Base-by-base conservation (phyloP, 495 filamentous ascomycete species). In the Podospora didyma region DNA sequence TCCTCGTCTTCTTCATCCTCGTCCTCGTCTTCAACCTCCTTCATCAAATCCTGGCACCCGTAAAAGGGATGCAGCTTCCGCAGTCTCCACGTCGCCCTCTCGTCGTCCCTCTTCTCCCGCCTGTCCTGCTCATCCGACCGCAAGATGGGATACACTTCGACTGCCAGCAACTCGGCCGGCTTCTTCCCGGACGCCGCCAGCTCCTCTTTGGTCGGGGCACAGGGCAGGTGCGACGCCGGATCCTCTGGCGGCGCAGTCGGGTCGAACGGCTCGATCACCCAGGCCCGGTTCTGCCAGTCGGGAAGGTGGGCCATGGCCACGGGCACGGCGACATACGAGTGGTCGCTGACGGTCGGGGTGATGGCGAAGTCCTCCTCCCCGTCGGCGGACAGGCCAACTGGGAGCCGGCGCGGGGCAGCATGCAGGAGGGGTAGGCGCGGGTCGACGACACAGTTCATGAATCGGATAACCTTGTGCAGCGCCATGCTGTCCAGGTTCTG, bases 201-300 rank as follows among this genome's bases (percentile, higher is more conserved):
- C 44, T 47, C 14, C 28, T 42, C 16, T 16, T 21, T n/a, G 2
- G 14, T 51, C 16, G 14, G 45, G 11, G 24, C 4, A 16, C 17
- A 19, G 41, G 53, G 52, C 0, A 59, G 45, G 14, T 42, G 42
- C n/a, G 28, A 20, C 0, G 24, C 42, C 0, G 51, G 16, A 2
- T 49, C 20, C 28, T 62, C 59, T 10, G 49, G 48, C 31, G 11
- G 7, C 1, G 42, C 57, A 5, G n/a, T 22, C 0, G 59, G 57
- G 31, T 67, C 62, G 9, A 68, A 64, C 1, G 62, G 65, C 55
- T 68, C 62, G 14, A 68, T 6, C 0, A 57, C 48, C 62, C 65
- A 64, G 2, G 54, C 59, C 4, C 60, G 51, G 0, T 59, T 34
- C 17, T 56, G 41, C 52, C 54, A 58, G 0, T 24, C 44, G 0